A percentile compares a stretch with the other conserved stretches of the same genome.
Conservation (phyloP, 83 land plant species). For the Picea abies region DNA sequence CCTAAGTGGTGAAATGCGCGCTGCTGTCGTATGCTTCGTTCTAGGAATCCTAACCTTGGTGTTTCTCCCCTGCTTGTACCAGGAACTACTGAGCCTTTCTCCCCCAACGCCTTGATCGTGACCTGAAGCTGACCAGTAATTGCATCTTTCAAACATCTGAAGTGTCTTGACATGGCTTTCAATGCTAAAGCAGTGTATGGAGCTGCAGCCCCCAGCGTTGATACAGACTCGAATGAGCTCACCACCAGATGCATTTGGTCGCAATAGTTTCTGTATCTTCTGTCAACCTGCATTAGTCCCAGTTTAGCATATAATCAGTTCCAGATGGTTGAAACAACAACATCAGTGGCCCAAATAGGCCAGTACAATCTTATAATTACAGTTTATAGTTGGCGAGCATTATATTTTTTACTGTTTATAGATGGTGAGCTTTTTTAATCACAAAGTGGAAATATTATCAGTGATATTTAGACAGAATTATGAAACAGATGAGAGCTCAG, state of each 20-base stretch:
- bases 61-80: conserved; percentile 70
- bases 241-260: conserved; percentile 68
- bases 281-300: conserved; percentile 55
- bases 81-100: conserved; percentile 53
- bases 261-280: conserved; percentile 65
- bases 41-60: conserved; percentile 67
- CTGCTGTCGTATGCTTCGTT: conserved; percentile 63
- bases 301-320: no score
- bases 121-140: conserved; percentile 56
- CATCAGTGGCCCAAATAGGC: background rate
- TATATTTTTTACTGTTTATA: background rate
- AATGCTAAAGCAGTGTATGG: conserved; percentile 66
- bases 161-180: conserved; percentile 84
- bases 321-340: background rate
- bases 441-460: background rate
- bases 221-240: conserved; percentile 56
- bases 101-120: conserved; percentile 65
- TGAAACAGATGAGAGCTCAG: no score
- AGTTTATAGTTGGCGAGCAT: background rate
- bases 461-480: no score
- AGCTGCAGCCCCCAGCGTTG: conserved; percentile 57
- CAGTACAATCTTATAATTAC: background rate
- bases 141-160: conserved; percentile 70
- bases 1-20: conserved; percentile 61
- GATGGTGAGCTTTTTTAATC: background rate